Percentiles rank a stretch among this genome's conserved stretches.
Evolutionary conservation across 225 moss, liverwort and hornwort species (phyloP).

Genomic region (Polytrichum commune): DNA sequence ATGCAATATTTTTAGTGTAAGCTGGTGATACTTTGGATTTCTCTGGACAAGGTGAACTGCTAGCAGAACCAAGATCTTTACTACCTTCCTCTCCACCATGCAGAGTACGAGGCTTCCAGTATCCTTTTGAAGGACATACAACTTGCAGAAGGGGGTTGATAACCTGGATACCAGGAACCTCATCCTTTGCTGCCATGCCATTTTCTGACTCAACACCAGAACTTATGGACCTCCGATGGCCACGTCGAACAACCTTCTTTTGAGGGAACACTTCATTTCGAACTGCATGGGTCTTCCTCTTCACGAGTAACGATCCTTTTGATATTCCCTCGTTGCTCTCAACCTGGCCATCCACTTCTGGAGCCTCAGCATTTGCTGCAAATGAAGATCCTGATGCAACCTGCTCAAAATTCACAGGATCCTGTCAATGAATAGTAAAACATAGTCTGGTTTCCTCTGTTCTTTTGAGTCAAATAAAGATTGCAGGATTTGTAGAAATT

Average conservation of each 20-base stretch:
- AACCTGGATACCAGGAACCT: conserved; percentile 35
- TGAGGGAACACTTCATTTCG: conserved; percentile 55
- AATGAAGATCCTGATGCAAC: conserved; percentile 64
- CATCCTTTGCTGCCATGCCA: conserved; percentile 49
- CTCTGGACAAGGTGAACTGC: conserved; percentile 46
- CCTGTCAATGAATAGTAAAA: neutral
- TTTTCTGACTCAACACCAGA: conserved; percentile 34
- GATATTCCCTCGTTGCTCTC: conserved; percentile 26
- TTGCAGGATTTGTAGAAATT: neutral
- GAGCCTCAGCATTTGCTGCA: conserved; percentile 26
- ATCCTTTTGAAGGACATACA: conserved; percentile 36
- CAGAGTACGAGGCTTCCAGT: conserved; percentile 41
- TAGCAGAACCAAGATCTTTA: conserved; percentile 59
- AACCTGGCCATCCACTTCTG: conserved; percentile 31
- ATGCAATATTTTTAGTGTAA: conserved; percentile 20
- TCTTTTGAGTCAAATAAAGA: neutral
- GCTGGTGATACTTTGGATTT: conserved; percentile 28
- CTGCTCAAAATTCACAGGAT: conserved; percentile 22
- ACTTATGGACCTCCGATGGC: conserved; percentile 53
- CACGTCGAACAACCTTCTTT: conserved; percentile 63
- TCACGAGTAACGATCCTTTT: conserved; percentile 19
- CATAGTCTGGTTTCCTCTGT: neutral
- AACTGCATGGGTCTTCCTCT: conserved; percentile 41
- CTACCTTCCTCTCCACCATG: conserved; percentile 40
- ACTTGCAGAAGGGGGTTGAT: conserved; percentile 50